Evolutionary conservation across 2,329 filamentous ascomycete species (phyloP).

Genomic region (Fusarium robinianum): DNA sequence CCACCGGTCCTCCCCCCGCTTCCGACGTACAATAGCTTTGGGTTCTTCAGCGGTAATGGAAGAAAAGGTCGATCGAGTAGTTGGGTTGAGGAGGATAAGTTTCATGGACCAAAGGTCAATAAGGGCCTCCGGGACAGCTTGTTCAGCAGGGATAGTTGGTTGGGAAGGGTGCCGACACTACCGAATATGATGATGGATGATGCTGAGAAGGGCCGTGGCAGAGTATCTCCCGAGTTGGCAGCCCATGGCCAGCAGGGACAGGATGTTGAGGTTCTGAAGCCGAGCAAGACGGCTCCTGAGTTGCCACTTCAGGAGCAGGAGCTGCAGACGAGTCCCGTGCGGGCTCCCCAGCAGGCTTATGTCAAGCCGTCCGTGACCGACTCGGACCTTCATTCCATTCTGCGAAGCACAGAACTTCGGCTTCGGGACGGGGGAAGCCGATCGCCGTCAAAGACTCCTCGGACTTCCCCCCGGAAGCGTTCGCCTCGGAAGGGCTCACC

Average conservation of each 20-base stretch:
- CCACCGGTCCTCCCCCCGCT: slow-evolving; percentile 42
- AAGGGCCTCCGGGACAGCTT: slow-evolving; percentile 37
- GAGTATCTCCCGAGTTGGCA: slow-evolving; percentile 17
- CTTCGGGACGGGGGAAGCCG: slow-evolving; percentile 47
- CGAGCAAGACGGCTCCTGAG: slow-evolving; percentile 30
- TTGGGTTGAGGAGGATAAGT: slow-evolving; percentile 57
- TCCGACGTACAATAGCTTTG: slow-evolving; percentile 40
- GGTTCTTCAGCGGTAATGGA: slow-evolving; percentile 37
- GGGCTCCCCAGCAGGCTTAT: slow-evolving; percentile 23
- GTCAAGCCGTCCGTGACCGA: slow-evolving; percentile 44
- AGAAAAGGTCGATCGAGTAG: slow-evolving; percentile 37
- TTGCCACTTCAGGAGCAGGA: slow-evolving; percentile 20
- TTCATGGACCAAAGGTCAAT: slow-evolving; percentile 52
- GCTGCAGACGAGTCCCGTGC: slow-evolving; percentile 15
- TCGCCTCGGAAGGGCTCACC: slow-evolving; percentile 34
- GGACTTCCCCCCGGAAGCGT: slow-evolving; percentile 13
- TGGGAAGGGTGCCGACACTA: slow-evolving; percentile 44
- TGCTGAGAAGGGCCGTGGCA: slow-evolving; percentile 28
- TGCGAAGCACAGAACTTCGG: slow-evolving; percentile 57
- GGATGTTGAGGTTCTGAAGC: slow-evolving; percentile 18
- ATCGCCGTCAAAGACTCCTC: slow-evolving; percentile 41
- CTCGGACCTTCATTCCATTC: slow-evolving; percentile 55
- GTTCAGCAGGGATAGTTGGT: slow-evolving; percentile 42
- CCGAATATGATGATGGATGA: slow-evolving; percentile 39
- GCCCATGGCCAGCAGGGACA: slow-evolving; percentile 26